Evolutionary conservation across 768 basidiomycete genomes (phyloP).

Genomic region (Pulveroboletus frians): DNA sequence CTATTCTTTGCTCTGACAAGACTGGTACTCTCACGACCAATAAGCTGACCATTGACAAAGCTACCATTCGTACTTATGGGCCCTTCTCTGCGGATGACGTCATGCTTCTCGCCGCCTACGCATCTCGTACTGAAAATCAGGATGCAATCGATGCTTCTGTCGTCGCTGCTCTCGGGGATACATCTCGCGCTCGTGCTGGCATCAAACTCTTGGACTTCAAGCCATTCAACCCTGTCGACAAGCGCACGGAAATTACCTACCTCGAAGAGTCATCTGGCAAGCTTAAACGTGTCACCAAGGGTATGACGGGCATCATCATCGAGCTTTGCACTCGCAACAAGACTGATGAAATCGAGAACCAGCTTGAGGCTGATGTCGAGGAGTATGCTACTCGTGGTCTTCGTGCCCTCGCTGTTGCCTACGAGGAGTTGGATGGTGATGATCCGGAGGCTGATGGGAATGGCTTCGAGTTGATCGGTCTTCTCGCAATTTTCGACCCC

Average conservation of each 20-base stretch:
- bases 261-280: constrained; percentile 90
- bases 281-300: constrained; percentile 98
- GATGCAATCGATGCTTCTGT: constrained; percentile 94
- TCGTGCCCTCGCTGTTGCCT: constrained; percentile 91
- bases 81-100: constrained; percentile 86
- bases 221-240: constrained; percentile 99
- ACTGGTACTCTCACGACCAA: constrained; percentile 98
- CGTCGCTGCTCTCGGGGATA: constrained; percentile 71
- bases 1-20: constrained; percentile 98
- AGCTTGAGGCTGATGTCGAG: constrained; percentile 91
- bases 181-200: constrained; percentile 72
- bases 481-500: constrained; percentile 96
- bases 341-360: constrained; percentile 86
- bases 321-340: constrained; percentile 98
- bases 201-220: constrained; percentile 99
- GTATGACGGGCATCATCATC: constrained; percentile 99
- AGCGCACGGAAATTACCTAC: constrained; percentile 98
- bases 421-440: constrained; percentile 84
- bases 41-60: constrained; percentile 95
- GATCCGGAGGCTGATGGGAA: constrained; percentile 86
- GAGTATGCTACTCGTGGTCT: constrained; percentile 95
- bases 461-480: constrained; percentile 95
- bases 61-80: constrained; percentile 87
- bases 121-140: constrained; percentile 98
- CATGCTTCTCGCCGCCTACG: constrained; percentile 90